Evolutionary conservation across 2,329 filamentous ascomycete species (phyloP).

Genomic region (Aspergillus japonicus): DNA sequence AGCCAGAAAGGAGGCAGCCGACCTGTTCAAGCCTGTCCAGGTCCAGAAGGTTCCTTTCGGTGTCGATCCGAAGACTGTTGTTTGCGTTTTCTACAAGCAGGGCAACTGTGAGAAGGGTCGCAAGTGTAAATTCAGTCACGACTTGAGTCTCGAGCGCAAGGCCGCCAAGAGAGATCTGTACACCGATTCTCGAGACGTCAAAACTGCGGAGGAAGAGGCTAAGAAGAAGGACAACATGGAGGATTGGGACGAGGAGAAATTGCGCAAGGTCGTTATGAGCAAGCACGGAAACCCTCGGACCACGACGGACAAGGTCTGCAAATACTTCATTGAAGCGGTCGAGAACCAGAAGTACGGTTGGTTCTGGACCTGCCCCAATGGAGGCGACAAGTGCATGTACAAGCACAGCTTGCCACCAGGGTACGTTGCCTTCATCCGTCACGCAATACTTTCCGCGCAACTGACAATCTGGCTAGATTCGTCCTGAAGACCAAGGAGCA

Average conservation of each 20-base stretch:
- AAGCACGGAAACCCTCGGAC: slow-evolving; percentile 98
- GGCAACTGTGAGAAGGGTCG: slow-evolving; percentile 94
- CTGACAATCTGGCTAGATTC: slow-evolving; percentile 60
- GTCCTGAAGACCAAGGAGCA: slow-evolving; percentile 98
- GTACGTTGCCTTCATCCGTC: slow-evolving; percentile 54
- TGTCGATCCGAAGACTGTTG: slow-evolving; percentile 94
- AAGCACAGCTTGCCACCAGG: slow-evolving; percentile 92
- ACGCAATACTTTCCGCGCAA: slow-evolving; percentile 12
- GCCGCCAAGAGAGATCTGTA: slow-evolving; percentile 90
- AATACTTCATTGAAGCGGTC: slow-evolving; percentile 94
- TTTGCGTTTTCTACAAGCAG: slow-evolving; percentile 97
- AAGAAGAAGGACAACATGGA: slow-evolving; percentile 92
- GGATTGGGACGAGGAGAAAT: slow-evolving; percentile 96
- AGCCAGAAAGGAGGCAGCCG: slow-evolving; percentile 74
- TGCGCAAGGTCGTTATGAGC: slow-evolving; percentile 83
- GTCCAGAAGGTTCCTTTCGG: slow-evolving; percentile 98
- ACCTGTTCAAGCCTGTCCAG: slow-evolving; percentile 87
- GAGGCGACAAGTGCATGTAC: slow-evolving; percentile 97
- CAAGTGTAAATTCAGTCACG: slow-evolving; percentile 98
- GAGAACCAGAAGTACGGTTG: slow-evolving; percentile 99
- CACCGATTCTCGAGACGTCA: slow-evolving; percentile 70
- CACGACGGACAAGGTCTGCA: slow-evolving; percentile 98
- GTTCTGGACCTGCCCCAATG: slow-evolving; percentile 98
- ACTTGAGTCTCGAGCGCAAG: slow-evolving; percentile 84
- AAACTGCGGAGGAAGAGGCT: slow-evolving; percentile 64